These are phyloP conservation scores for Neocatenulostroma microsporum DNA, from an alignment of 2,329 filamentous ascomycete genomes.

Conservation along the genomic window DNA sequence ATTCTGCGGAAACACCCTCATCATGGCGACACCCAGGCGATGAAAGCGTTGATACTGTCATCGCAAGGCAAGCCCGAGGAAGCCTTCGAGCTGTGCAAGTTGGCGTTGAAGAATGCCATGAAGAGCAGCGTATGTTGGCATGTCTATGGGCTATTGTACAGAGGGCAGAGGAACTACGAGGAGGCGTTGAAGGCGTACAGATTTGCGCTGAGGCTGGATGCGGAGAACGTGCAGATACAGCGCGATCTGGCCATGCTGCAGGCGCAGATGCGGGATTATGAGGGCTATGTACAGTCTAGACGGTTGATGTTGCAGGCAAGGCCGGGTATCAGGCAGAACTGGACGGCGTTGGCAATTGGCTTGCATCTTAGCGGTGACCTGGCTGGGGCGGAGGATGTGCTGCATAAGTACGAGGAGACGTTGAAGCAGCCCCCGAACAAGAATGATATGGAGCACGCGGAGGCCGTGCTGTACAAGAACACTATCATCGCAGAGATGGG, in stretches of 20 bases:
- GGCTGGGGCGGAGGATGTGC: constrained; percentile 76
- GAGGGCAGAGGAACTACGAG: constrained; percentile 93
- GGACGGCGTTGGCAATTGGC: constrained; percentile 94
- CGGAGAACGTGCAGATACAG: constrained; percentile 90
- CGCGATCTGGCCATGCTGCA: constrained; percentile 88
- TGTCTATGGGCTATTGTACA: constrained; percentile 90
- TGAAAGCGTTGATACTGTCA: constrained; percentile 97
- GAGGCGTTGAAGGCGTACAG: constrained; percentile 99
- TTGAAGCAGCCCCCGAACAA: constrained; percentile 71
- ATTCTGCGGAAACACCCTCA: constrained; percentile 91
- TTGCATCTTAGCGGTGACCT: constrained; percentile 82
- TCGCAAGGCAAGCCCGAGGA: constrained; percentile 86
- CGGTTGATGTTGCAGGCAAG: constrained; percentile 78
- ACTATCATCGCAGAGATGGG: constrained; percentile 84
- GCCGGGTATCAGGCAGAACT: constrained; percentile 78
- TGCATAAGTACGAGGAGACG: constrained; percentile 89
- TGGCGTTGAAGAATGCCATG: constrained; percentile 91
- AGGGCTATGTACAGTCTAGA: constrained; percentile 85
- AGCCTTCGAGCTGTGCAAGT: constrained; percentile 86
- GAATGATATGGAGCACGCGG: constrained; percentile 82
- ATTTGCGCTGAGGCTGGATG: constrained; percentile 84
- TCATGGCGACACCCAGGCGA: constrained; percentile 96
- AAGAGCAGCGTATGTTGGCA: constrained; percentile 99
- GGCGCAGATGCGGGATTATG: constrained; percentile 92
- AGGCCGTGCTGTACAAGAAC: constrained; percentile 93